A percentile compares a stretch with the other conserved stretches of the same genome.
These are phyloP conservation scores for Bolboschoenus planiculmis DNA, from an alignment of 176 grass and related monocot species.

Conservation along the genomic window DNA sequence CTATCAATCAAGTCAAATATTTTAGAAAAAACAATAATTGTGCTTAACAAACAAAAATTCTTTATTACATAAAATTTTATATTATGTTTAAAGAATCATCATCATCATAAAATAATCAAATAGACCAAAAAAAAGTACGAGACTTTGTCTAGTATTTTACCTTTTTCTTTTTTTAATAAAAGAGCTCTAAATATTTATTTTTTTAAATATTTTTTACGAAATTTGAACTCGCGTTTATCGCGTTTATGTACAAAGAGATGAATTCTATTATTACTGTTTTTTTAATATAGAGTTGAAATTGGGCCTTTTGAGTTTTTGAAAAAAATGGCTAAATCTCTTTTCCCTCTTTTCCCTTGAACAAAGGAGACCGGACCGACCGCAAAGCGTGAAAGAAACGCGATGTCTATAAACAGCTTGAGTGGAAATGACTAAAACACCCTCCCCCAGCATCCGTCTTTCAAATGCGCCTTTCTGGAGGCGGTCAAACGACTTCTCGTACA, in stretches of 20 bases:
- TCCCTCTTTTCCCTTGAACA: slow-evolving; percentile 7
- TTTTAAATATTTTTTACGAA: too few species aligned
- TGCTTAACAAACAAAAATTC: background rate
- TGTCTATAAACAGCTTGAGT: background rate
- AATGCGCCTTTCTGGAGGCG: background rate
- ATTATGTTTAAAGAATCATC: too few species aligned
- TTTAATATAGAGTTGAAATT: background rate
- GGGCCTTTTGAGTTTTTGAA: slow-evolving; percentile 9
- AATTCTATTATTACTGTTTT: too few species aligned
- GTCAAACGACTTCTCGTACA: background rate
- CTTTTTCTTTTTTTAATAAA: too few species aligned
- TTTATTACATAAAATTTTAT: background rate
- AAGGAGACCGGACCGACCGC: slow-evolving; percentile 17
- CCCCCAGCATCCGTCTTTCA: background rate
- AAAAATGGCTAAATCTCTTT: background rate
- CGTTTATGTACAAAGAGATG: too few species aligned
- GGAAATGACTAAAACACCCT: background rate
- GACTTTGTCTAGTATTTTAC: background rate
- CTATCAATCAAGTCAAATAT: too few species aligned
- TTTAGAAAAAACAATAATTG: background rate
- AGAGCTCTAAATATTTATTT: too few species aligned
- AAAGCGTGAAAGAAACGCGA: slow-evolving; percentile 27
- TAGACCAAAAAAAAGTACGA: background rate
- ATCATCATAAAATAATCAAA: background rate
- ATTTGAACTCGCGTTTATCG: too few species aligned